A percentile compares a stretch with the other conserved stretches of the same genome.
Evolutionary conservation across 2,329 filamentous ascomycete genomes (phyloP).

Genomic region (Verticillium dahliae): DNA sequence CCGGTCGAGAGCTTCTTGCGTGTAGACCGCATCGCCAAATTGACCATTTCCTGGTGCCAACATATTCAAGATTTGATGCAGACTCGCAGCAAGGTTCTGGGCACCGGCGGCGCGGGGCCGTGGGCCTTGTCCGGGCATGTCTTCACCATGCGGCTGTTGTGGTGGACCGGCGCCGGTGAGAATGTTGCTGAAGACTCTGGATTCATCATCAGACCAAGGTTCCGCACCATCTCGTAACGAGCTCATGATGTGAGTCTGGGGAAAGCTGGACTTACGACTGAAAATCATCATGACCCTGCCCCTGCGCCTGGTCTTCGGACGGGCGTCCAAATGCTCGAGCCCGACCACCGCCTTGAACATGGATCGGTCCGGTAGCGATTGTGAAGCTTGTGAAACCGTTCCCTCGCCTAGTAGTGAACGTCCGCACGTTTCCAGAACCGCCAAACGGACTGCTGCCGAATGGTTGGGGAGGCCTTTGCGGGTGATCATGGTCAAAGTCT

Average conservation of each 20-base stretch:
- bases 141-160: conserved; percentile 10
- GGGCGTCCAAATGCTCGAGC: conserved; percentile 6
- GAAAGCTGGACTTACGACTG: conserved; percentile 35
- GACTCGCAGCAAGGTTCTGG: conserved; percentile 23
- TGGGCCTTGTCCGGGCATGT: background rate
- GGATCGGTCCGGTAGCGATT: conserved; percentile 33
- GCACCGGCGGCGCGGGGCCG: conserved; percentile 14
- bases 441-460: background rate
- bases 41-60: conserved; percentile 42
- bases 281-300: conserved; percentile 31
- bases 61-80: conserved; percentile 49
- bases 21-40: conserved; percentile 78
- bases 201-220: conserved; percentile 22
- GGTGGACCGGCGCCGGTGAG: conserved; percentile 32
- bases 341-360: conserved; percentile 11
- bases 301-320: conserved; percentile 12
- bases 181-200: conserved; percentile 40
- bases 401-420: background rate
- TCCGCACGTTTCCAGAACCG: background rate
- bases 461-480: background rate
- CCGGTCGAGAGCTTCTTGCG: conserved; percentile 82
- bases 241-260: background rate
- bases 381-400: conserved; percentile 36
- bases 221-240: conserved; percentile 10
- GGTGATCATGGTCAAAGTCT: background rate